Percentiles rank a stretch among this genome's conserved stretches.
Conservation (phyloP, 1,284 basidiomycete species). For the Porodaedalea pini region DNA sequence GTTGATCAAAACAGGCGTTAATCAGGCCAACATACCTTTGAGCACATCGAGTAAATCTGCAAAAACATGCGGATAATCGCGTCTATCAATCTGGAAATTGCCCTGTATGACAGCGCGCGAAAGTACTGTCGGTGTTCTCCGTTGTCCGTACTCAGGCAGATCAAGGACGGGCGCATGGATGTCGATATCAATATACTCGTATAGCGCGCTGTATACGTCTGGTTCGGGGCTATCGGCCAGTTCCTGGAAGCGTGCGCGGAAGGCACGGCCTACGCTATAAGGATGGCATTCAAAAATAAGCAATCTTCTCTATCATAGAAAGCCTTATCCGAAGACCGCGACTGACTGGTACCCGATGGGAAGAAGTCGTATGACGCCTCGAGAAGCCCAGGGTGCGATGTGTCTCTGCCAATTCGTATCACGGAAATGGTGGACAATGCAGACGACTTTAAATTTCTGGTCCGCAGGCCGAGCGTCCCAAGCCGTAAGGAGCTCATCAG, state of each 20-base stretch:
- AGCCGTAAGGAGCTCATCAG: slow-evolving; percentile 29
- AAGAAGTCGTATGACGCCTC: slow-evolving; percentile 34
- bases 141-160: slow-evolving; percentile 25
- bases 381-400: slow-evolving; percentile 35
- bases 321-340: neutral
- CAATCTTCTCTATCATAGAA: neutral
- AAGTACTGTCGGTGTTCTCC: slow-evolving; percentile 27
- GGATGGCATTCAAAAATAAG: neutral
- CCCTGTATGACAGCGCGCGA: slow-evolving; percentile 39
- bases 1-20: neutral
- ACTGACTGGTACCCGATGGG: slow-evolving; percentile 37
- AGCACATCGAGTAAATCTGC: slow-evolving; percentile 32
- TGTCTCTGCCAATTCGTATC: slow-evolving; percentile 32
- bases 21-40: slow-evolving; percentile 22
- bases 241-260: slow-evolving; percentile 31
- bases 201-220: slow-evolving; percentile 29
- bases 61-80: slow-evolving; percentile 35
- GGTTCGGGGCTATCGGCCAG: slow-evolving; percentile 33
- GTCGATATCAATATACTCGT: slow-evolving; percentile 36
- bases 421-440: slow-evolving; percentile 35
- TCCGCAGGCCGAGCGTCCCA: slow-evolving; percentile 35
- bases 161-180: slow-evolving; percentile 36
- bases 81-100: slow-evolving; percentile 31
- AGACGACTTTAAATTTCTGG: slow-evolving; percentile 38
- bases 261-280: slow-evolving; percentile 32